These are phyloP conservation scores for Scheffersomyces parashehatae DNA, from an alignment of 1,139 yeast genomes.

Conservation along the genomic window DNA sequence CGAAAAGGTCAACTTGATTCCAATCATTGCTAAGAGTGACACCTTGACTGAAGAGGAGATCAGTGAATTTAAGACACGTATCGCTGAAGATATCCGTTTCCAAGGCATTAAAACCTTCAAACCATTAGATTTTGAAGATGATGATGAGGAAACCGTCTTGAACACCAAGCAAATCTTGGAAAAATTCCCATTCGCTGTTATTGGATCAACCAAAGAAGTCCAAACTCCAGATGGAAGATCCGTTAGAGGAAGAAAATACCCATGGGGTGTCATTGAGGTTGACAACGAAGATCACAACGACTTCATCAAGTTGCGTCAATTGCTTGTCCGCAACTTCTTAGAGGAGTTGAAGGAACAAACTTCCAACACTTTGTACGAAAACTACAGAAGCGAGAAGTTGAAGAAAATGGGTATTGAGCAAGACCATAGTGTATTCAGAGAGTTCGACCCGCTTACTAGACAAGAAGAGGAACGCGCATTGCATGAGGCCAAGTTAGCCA, in stretches of 20 bases:
- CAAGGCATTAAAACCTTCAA: conserved; percentile 78
- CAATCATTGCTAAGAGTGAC: conserved; percentile 93
- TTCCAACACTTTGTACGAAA: conserved; percentile 73
- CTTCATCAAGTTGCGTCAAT: conserved; percentile 85
- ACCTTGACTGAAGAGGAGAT: conserved; percentile 90
- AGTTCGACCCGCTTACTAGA: conserved; percentile 88
- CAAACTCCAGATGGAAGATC: conserved; percentile 71
- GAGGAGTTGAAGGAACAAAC: conserved; percentile 94
- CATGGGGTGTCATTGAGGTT: conserved; percentile 98
- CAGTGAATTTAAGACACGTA: conserved; percentile 66
- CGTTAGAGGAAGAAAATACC: conserved; percentile 92
- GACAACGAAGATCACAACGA: conserved; percentile 95
- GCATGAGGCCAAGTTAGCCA: conserved; percentile 91
- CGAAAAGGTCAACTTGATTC: conserved; percentile 89
- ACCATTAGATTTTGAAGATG: conserved; percentile 79
- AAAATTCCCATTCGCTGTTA: conserved; percentile 88
- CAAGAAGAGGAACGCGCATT: conserved; percentile 92
- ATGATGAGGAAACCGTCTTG: conserved; percentile 78
- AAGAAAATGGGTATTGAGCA: conserved; percentile 84
- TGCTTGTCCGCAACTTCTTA: conserved; percentile 85
- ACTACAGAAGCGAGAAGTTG: conserved; percentile 85
- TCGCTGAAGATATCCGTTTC: conserved; percentile 71
- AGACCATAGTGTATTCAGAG: conserved; percentile 88
- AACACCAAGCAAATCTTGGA: conserved; percentile 68
- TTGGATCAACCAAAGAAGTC: conserved; percentile 83